Percentiles rank a stretch among this genome's conserved stretches.
Conservation (phyloP, 257 asterid species). For the Nicotiana undulata region DNA sequence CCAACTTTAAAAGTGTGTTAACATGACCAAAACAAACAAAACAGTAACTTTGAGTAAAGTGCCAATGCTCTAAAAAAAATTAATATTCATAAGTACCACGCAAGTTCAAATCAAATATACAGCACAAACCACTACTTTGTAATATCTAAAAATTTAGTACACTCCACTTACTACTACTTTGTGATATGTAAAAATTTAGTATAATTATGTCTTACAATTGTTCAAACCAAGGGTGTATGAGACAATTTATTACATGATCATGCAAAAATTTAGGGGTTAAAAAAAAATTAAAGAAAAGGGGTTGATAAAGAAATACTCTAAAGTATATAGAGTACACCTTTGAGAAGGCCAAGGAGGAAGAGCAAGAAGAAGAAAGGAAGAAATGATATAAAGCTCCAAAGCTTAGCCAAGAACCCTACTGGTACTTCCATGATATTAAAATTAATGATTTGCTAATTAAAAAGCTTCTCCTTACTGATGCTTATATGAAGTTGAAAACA, state of each 20-base stretch:
- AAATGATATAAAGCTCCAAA: slow-evolving; percentile 73
- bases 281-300: background rate
- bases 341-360: slow-evolving; percentile 56
- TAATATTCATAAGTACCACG: background rate
- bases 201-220: background rate
- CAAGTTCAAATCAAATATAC: background rate
- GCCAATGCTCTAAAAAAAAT: background rate
- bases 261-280: background rate
- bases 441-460: background rate
- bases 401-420: slow-evolving; percentile 53
- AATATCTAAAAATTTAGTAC: background rate
- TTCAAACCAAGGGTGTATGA: background rate
- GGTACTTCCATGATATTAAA: slow-evolving; percentile 60
- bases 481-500: background rate
- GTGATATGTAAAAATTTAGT: background rate
- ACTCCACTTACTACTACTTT: background rate
- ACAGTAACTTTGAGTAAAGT: background rate
- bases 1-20: background rate
- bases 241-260: background rate
- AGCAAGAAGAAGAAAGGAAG: slow-evolving; percentile 78
- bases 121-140: background rate
- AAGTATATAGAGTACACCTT: slow-evolving; percentile 34
- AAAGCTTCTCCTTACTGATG: background rate
- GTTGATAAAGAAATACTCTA: background rate
- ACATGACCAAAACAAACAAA: background rate